A percentile compares a stretch with the other conserved stretches of the same genome.
Conservation (phyloP, 2,329 filamentous ascomycete species). For the Alternaria triticimaculans region DNA sequence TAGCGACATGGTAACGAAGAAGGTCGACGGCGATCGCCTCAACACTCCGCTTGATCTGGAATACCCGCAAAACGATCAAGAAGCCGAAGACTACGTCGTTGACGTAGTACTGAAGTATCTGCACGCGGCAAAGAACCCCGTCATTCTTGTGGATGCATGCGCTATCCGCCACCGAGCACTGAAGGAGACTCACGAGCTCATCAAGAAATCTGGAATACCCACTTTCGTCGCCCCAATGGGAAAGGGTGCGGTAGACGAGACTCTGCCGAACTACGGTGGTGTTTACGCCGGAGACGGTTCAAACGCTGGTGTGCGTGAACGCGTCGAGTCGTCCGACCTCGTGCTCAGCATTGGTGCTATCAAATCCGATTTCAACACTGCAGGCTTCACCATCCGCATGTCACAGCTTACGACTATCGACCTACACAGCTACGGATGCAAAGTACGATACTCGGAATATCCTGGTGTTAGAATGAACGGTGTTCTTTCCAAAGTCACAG, state of each 20-base stretch:
- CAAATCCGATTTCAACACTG: slow-evolving; percentile 81
- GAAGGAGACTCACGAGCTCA: slow-evolving; percentile 73
- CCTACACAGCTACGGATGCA: slow-evolving; percentile 76
- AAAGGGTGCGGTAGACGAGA: slow-evolving; percentile 82
- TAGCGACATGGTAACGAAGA: slow-evolving; percentile 78
- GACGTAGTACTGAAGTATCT: slow-evolving; percentile 77
- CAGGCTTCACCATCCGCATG: slow-evolving; percentile 81
- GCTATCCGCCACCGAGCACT: slow-evolving; percentile 78
- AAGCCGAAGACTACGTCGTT: slow-evolving; percentile 82
- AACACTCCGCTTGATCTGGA: slow-evolving; percentile 73
- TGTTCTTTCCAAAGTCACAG: slow-evolving; percentile 74
- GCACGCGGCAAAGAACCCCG: slow-evolving; percentile 73
- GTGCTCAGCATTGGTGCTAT: slow-evolving; percentile 73
- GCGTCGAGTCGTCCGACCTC: slow-evolving; percentile 73
- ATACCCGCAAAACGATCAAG: slow-evolving; percentile 69
- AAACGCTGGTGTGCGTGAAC: slow-evolving; percentile 66
- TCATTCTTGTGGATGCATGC: slow-evolving; percentile 84
- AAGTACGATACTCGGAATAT: slow-evolving; percentile 80
- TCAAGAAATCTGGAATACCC: slow-evolving; percentile 76
- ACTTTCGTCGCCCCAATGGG: slow-evolving; percentile 92
- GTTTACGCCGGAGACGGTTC: slow-evolving; percentile 85
- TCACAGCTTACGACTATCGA: slow-evolving; percentile 80
- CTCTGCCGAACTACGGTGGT: slow-evolving; percentile 76
- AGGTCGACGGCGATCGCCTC: slow-evolving; percentile 76
- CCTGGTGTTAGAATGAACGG: slow-evolving; percentile 78